Evolutionary conservation across 1,139 yeast species (phyloP), one percentile per base, ranked within the genome.

Genomic region (Hyphopichia khmerensis): DNA sequence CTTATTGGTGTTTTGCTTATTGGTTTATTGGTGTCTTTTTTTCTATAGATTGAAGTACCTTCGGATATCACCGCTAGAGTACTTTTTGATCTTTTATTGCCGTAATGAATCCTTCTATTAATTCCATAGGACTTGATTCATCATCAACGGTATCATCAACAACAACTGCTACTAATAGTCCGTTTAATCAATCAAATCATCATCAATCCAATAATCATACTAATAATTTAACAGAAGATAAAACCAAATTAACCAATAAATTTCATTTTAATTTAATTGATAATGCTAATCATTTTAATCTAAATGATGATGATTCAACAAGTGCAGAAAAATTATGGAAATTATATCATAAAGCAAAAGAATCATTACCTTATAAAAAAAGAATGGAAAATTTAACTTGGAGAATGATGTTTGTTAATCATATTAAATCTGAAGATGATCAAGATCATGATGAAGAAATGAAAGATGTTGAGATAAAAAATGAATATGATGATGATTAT

Each of bases 381-480:
- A 69, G 96, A 38, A 84, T 88, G 82, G 89, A 86, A 57, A 88
- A 88, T 59, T 65, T 88, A 40, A 83, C 95, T 11, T 88, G 96
- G 96, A 65, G 96, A 48, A 77, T 89, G 80, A 84, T 88, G 90
- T 78, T 75, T 40, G 67, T 85, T 55, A 77, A 79, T 48, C 59
- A 71, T 43, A 33, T 33, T n/a, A 18, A 33, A 19, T 5, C 10
- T n/a, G n/a, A n/a, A 5, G 14, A 13, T 18, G 61, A 65, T 32
- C 13, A 9, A 16, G 17, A 32, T 8, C n/a, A 3, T 32, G 4
- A 32, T 3, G 9, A 32, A 35, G 38, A 36, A n/a, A n/a, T n/a
- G n/a, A n/a, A n/a, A 16, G 16, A 34, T 13, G 17, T 6, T 14
- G 27, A 21, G 8, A 8, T 21, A 6, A 21, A 21, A 21, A 21